Base-by-base conservation (phyloP, 2,329 filamentous ascomycete species). In the Aspergillus uvarum region DNA sequence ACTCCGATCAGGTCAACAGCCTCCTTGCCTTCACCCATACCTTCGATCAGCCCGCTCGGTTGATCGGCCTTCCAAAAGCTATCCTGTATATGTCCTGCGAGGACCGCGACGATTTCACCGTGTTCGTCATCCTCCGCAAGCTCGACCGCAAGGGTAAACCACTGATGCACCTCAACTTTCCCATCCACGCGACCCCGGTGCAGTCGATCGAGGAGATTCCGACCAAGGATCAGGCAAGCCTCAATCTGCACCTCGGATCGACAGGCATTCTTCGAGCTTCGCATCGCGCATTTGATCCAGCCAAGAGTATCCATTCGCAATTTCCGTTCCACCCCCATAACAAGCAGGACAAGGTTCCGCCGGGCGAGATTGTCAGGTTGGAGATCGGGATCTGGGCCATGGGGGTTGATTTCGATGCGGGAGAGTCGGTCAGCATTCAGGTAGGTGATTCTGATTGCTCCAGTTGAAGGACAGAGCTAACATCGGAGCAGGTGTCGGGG, bases 41-140 rank as follows among this genome's bases (percentile, higher is more conserved):
- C 0, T 81, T 82, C 60, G 19, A 63, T 0, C 63, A 76, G 50
- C 66, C 66, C 2, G 74, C 77, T 0, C 67, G 74, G 2, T 65
- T 82, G 4, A 74, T 80, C 29, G 80, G 80, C 4, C 66, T 77
- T 1, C 73, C 80, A 14, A 81, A 81, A 62, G 77, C 77, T 0
- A 65, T 75, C 1, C 68, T 83, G 1, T 80, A 78, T 69, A 77
- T 82, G 67, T 80, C 77, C 0, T 77, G 74, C 61, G 60, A 65
- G 1, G 73, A 74, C 8, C 66, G 68, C 14, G 72, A 82, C 60
- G 81, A 82, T 60, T 72, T 82, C 61, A 74, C 72, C 44, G 74
- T 81, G 12, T 81, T 75, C 59, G 72, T 80, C 6, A 71, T 77
- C 2, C 53, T 82, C 2, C 72, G 79, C 10, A 83, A 83, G 63